phyloP scores from a whole-genome alignment of 2,329 filamentous ascomycete genomes.

The Calonectria montana region DNA sequence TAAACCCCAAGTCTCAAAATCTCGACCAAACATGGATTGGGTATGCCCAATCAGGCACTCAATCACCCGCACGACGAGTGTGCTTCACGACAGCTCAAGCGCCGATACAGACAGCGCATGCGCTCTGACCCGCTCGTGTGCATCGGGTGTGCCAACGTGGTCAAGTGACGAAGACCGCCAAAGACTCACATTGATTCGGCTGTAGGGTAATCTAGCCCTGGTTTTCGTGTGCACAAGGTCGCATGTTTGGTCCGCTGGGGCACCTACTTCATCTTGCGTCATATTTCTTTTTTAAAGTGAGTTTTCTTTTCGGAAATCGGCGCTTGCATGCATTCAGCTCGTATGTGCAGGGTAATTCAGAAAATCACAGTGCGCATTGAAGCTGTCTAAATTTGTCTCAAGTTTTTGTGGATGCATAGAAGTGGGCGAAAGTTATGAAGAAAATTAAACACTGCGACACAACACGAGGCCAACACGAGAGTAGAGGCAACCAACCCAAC shows the following conservation, averaged over 20 bases:
- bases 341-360: neutral
- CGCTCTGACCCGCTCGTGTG: slow-evolving; percentile 30
- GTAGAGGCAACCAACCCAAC: neutral
- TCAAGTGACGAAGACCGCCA: slow-evolving; percentile 37
- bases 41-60: slow-evolving; percentile 28
- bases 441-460: slow-evolving; percentile 14
- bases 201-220: slow-evolving; percentile 39
- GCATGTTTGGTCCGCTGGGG: slow-evolving; percentile 31
- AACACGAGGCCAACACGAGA: slow-evolving; percentile 28
- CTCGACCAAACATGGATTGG: neutral
- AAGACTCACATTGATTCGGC: slow-evolving; percentile 14
- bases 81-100: slow-evolving; percentile 27
- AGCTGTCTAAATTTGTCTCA: slow-evolving; percentile 25
- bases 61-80: slow-evolving; percentile 3
- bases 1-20: neutral
- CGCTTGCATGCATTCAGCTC: slow-evolving; percentile 33
- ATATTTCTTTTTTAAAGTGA: slow-evolving; percentile 29
- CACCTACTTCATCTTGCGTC: slow-evolving; percentile 36
- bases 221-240: slow-evolving; percentile 31
- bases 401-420: slow-evolving; percentile 17
- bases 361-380: slow-evolving; percentile 19
- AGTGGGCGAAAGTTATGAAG: slow-evolving; percentile 16
- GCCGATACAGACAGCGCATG: slow-evolving; percentile 27
- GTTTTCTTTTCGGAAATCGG: slow-evolving; percentile 32
- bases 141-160: slow-evolving; percentile 40